Evolutionary conservation across 2,329 filamentous ascomycete species (phyloP).

Genomic region (Lasiodiplodia gonubiensis): DNA sequence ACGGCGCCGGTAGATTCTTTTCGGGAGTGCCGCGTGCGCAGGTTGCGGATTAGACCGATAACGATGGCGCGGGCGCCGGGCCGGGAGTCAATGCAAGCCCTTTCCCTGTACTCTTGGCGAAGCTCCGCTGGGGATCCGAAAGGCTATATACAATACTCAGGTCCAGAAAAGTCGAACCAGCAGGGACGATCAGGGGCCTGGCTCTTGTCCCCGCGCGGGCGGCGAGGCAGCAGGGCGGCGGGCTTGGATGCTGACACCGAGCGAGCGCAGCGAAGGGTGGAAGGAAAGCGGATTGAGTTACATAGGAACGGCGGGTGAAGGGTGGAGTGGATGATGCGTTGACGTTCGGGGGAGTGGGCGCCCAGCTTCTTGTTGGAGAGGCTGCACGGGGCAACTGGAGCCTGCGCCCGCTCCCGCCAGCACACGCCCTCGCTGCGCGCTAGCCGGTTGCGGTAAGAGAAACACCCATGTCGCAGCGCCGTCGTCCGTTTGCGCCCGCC

Average conservation of each 20-base stretch:
- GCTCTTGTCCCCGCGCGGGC: background rate
- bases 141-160: background rate
- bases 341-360: background rate
- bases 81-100: background rate
- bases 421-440: background rate
- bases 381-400: background rate
- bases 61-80: background rate
- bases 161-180: background rate
- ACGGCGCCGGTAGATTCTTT: background rate
- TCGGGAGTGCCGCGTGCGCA: background rate
- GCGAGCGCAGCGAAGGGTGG: background rate
- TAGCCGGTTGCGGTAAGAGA: background rate
- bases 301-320: background rate
- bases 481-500: too few species aligned
- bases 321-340: constrained; percentile 2
- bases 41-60: background rate
- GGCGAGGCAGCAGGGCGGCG: background rate
- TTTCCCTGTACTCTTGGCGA: background rate
- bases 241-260: background rate
- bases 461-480: background rate
- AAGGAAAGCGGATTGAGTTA: background rate
- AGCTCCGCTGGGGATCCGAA: background rate
- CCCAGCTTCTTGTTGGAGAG: background rate
- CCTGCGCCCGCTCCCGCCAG: background rate
- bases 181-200: background rate